Conservation (phyloP, 495 filamentous ascomycete genomes). For the Neurospora terricola region DNA sequence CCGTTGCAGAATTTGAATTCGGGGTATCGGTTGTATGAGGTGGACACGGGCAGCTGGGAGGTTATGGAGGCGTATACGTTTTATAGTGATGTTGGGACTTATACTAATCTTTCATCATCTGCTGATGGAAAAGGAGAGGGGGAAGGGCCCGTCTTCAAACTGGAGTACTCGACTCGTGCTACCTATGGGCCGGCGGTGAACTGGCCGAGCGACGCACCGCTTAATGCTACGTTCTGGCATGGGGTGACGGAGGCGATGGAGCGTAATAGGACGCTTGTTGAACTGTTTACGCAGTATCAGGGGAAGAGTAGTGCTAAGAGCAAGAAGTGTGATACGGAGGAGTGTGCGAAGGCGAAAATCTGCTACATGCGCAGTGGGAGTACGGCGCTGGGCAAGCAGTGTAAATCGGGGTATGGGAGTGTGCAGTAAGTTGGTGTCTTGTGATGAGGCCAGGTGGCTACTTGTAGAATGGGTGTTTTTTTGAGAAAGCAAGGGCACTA, state of each 20-base stretch:
- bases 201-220: slow-evolving; percentile 39
- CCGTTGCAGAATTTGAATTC: slow-evolving; percentile 46
- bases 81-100: slow-evolving; percentile 42
- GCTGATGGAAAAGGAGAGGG: slow-evolving; percentile 4
- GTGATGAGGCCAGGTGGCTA: not conserved
- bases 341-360: slow-evolving; percentile 44
- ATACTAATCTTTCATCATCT: not conserved
- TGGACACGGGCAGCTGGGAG: slow-evolving; percentile 43
- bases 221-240: slow-evolving; percentile 51
- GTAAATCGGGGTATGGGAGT: slow-evolving; percentile 38
- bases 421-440: slow-evolving; percentile 6
- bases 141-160: slow-evolving; percentile 33
- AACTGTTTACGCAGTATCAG: slow-evolving; percentile 42
- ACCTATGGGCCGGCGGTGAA: slow-evolving; percentile 36
- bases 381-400: slow-evolving; percentile 37
- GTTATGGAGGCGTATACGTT: slow-evolving; percentile 40
- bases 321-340: slow-evolving; percentile 40
- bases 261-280: slow-evolving; percentile 34
- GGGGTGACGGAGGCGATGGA: slow-evolving; percentile 52
- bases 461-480: not conserved
- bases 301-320: slow-evolving; percentile 42
- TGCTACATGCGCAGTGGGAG: slow-evolving; percentile 53
- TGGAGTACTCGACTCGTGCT: slow-evolving; percentile 48
- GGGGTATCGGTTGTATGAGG: slow-evolving; percentile 45
- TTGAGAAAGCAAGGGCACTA: not conserved